Evolutionary conservation across 139 green algal species (phyloP), one percentile per base, ranked within the genome.

Genomic region (Yamagishiella unicocca): DNA sequence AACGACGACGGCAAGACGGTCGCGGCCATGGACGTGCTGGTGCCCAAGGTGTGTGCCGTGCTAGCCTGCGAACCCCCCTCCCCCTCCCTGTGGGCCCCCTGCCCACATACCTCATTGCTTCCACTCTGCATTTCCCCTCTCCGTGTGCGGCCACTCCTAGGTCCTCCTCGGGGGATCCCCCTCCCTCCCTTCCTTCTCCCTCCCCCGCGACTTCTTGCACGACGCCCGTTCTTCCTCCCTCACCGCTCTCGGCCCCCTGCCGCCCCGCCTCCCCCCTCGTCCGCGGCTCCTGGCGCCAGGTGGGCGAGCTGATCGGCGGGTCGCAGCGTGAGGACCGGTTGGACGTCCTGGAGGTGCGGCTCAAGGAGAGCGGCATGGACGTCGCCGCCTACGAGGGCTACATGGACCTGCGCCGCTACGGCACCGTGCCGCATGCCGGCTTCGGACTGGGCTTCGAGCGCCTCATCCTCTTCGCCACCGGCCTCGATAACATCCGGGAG

Each of bases 401-500:
- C 93, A 88, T 99, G 27, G 98, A 99, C 93, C 88, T 99, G 62
- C 89, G 98, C 43, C 91, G 93, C 62, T 99, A 98, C 88, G 98
- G 98, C 53, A 96, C 92, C 61, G 96, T 99, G 35, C 97, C 98
- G 2, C 98, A 99, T 91, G 88, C 92, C 2, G 97, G 98, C 64
- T 99, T 99, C 90, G 98, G 97, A 12, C 94, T 99, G 10, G 98
- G 98, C 71, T 99, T 99, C 91, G 98, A 99, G 95, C 95, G 98
- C 43, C 93, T 99, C 55, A 93, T 99, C 33, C 92, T 99, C 68
- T 99, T 99, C 93, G 94, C 95, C 81, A 99, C 98, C 4, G 98
- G 98, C n/a, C 92, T 99, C n/a, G 96, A 99, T 40, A 99, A 99
- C 96, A 99, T 99, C 86, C 93, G 98, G 1, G 98, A 99, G 53